These are phyloP conservation scores for Hyaloperonospora brassicae DNA, from an alignment of 352 stramenopile species.

Conservation along the genomic window DNA sequence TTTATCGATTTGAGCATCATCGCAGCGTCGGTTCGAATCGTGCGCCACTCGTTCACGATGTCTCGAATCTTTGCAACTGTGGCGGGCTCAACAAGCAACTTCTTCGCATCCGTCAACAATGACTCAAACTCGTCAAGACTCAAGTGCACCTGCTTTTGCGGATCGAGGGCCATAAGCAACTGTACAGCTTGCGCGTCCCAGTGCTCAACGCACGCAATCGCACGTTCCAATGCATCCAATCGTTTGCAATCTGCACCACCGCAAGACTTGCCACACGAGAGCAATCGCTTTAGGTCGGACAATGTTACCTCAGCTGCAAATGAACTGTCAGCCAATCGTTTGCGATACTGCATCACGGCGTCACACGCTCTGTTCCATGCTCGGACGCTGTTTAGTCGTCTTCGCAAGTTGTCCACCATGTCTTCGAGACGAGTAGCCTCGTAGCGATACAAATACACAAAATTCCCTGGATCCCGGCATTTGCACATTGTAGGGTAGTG, in stretches of 20 bases:
- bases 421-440: slow-evolving; percentile 32
- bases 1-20: slow-evolving; percentile 20
- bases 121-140: slow-evolving; percentile 16
- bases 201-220: slow-evolving; percentile 13
- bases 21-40: slow-evolving; percentile 10
- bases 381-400: slow-evolving; percentile 29
- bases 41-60: slow-evolving; percentile 26
- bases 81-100: slow-evolving; percentile 19
- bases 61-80: slow-evolving; percentile 21
- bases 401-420: slow-evolving; percentile 27
- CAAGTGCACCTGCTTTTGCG: background rate
- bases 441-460: slow-evolving; percentile 57
- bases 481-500: slow-evolving; percentile 77
- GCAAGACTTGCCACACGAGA: slow-evolving; percentile 28
- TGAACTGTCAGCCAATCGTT: too few species aligned
- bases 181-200: slow-evolving; percentile 25
- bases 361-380: slow-evolving; percentile 38
- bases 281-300: slow-evolving; percentile 25
- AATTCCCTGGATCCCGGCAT: slow-evolving; percentile 46
- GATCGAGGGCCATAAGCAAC: slow-evolving; percentile 12
- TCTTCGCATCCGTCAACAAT: slow-evolving; percentile 22
- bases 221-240: slow-evolving; percentile 29
- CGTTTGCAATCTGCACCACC: slow-evolving; percentile 22
- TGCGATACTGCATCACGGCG: slow-evolving; percentile 10
- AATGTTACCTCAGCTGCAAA: slow-evolving; percentile 9